These are phyloP conservation scores for Phytophthora pluvialis DNA, from an alignment of 352 stramenopile genomes.

Conservation along the genomic window DNA sequence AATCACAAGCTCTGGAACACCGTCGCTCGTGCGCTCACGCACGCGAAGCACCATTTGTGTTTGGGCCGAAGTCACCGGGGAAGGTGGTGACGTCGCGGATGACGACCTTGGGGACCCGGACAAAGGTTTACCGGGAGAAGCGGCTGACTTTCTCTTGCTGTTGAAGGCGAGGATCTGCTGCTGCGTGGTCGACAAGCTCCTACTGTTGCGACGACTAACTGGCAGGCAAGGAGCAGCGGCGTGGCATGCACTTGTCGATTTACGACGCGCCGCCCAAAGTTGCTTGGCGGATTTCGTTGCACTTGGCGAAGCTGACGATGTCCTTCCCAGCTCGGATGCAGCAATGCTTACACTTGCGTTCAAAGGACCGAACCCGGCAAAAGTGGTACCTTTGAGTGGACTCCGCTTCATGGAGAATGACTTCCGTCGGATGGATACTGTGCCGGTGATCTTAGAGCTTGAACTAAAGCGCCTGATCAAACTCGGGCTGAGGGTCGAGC, in stretches of 20 bases:
- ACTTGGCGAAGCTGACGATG: conserved; percentile 9
- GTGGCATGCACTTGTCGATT: conserved; percentile 61
- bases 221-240: background rate
- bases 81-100: conserved; percentile 20
- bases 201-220: conserved; percentile 25
- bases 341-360: conserved; percentile 4
- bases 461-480: conserved; percentile 36
- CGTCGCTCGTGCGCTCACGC: conserved; percentile 51
- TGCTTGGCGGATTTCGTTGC: conserved; percentile 16
- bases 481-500: conserved; percentile 1
- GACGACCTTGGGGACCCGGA: conserved; percentile 11
- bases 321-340: conserved; percentile 1
- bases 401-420: conserved; percentile 76
- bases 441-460: conserved; percentile 41
- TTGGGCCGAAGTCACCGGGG: conserved; percentile 23
- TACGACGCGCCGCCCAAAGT: conserved; percentile 49
- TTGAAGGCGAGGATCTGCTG: conserved; percentile 26
- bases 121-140: conserved; percentile 14
- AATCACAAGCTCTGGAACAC: conserved; percentile 69
- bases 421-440: conserved; percentile 58
- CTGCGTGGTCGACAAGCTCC: conserved; percentile 32
- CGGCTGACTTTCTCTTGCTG: conserved; percentile 23
- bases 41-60: conserved; percentile 69
- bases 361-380: conserved; percentile 7
- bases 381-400: conserved; percentile 43